A percentile compares a stretch with the other conserved stretches of the same genome.
Evolutionary conservation across 164 flowering plant genomes (phyloP).

Genomic region (Annona squamosa): DNA sequence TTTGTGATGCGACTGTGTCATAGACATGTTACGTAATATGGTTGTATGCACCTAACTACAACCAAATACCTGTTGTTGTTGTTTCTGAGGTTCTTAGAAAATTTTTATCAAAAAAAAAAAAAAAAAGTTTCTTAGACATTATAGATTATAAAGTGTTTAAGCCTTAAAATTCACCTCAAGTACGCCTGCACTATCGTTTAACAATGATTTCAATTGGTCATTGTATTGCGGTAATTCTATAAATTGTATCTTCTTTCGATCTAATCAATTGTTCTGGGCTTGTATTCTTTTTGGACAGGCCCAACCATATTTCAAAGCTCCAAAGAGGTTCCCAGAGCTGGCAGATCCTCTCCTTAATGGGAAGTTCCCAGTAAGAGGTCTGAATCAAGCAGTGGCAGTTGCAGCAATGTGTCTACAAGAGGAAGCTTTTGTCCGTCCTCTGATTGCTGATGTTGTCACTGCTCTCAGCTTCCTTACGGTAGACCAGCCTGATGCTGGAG

Average conservation of each 20-base stretch:
- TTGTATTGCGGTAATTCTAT: neutral
- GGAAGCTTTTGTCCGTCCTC: conserved; percentile 48
- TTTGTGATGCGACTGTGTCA: no score
- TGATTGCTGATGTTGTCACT: conserved; percentile 51
- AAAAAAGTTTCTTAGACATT: no score
- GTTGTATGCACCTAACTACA: no score
- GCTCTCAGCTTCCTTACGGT: conserved; percentile 44
- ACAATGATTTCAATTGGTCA: no score
- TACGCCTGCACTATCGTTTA: no score
- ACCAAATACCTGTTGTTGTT: no score
- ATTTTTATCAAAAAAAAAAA: no score
- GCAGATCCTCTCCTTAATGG: conserved; percentile 52
- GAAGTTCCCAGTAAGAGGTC: conserved; percentile 36
- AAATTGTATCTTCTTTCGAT: neutral
- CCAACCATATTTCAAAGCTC: conserved; percentile 49
- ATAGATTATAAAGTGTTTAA: no score
- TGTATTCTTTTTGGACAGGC: conserved; percentile 29
- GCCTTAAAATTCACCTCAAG: no score
- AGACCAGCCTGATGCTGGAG: conserved; percentile 2
- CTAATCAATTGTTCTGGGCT: neutral
- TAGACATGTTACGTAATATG: no score
- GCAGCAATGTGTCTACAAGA: conserved; percentile 78
- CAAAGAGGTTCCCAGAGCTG: conserved; percentile 40
- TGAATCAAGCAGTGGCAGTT: conserved; percentile 63
- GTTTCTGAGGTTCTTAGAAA: no score